Conservation (phyloP, 2,329 filamentous ascomycete species). For the Fusarium algeriense region DNA sequence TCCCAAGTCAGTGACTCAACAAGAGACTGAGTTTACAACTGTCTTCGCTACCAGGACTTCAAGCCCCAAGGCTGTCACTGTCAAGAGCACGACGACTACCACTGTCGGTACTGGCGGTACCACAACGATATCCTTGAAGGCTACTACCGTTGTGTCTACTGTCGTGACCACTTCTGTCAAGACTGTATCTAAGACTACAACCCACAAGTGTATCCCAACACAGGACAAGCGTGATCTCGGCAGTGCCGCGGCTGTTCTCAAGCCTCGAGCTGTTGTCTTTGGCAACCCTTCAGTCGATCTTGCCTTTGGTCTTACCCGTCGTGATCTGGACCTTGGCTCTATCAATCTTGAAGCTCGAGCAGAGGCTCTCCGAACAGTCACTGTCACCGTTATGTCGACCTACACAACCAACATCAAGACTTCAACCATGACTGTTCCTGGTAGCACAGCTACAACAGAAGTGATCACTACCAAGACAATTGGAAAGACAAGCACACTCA, state of each 20-base stretch:
- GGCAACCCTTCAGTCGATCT: conserved; percentile 27
- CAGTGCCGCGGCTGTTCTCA: not conserved
- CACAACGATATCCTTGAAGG: conserved; percentile 41
- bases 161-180: conserved; percentile 41
- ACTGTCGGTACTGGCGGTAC: conserved; percentile 33
- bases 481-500: conserved; percentile 30
- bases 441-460: conserved; percentile 28
- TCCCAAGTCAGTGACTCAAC: conserved; percentile 42
- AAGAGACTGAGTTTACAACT: conserved; percentile 26
- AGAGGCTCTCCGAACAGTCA: conserved; percentile 19
- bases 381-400: conserved; percentile 24
- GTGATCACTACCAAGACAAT: conserved; percentile 23
- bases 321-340: conserved; percentile 20
- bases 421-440: conserved; percentile 22
- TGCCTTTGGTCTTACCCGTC: conserved; percentile 14
- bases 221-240: conserved; percentile 29
- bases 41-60: conserved; percentile 32
- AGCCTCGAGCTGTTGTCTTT: conserved; percentile 19
- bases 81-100: conserved; percentile 38
- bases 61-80: conserved; percentile 35
- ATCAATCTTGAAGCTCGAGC: conserved; percentile 26
- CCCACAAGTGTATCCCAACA: conserved; percentile 37
- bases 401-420: conserved; percentile 36
- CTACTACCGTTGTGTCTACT: conserved; percentile 39
- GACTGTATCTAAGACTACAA: conserved; percentile 35